Conservation (phyloP, 2,329 filamentous ascomycete species). For the Coniochaeta sp. region DNA sequence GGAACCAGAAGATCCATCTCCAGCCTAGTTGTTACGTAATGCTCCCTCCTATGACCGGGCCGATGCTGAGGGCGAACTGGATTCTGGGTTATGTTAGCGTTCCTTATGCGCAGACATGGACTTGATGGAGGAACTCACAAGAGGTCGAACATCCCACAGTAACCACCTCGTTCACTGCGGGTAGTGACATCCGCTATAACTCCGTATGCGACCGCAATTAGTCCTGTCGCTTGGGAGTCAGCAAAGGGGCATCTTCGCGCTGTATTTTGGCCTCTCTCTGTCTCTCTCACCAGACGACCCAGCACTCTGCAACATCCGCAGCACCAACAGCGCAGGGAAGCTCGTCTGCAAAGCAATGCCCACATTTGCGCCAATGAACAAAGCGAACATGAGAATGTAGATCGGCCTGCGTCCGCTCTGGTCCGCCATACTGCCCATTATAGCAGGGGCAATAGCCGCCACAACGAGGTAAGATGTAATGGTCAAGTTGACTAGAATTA, state of each 20-base stretch:
- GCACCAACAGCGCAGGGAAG: neutral
- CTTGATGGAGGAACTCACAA: neutral
- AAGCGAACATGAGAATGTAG: neutral
- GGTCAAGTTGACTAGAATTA: slow-evolving; percentile 38
- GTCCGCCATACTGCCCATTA: slow-evolving; percentile 3
- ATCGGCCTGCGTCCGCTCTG: slow-evolving; percentile 1
- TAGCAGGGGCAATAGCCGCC: neutral
- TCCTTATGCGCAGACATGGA: too few relatives aligned
- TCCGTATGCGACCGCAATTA: neutral
- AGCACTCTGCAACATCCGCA: slow-evolving; percentile 2
- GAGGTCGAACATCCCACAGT: neutral
- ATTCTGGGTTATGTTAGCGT: too few relatives aligned
- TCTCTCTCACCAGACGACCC: neutral
- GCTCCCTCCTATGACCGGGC: slow-evolving; percentile 1
- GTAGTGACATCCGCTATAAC: neutral
- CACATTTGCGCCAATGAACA: slow-evolving; percentile 1
- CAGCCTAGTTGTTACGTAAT: slow-evolving; percentile 29
- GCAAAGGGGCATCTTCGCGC: too few relatives aligned
- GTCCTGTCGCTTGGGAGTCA: neutral
- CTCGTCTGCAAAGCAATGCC: neutral
- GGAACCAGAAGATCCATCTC: slow-evolving; percentile 46
- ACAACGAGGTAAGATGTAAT: slow-evolving; percentile 29
- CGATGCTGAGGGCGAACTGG: neutral
- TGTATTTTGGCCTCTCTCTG: neutral
- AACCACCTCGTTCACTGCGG: neutral